Evolutionary conservation across 1,284 basidiomycete genomes (phyloP), one percentile per base, ranked within the genome.

Genomic region (Pascua guehoae): DNA sequence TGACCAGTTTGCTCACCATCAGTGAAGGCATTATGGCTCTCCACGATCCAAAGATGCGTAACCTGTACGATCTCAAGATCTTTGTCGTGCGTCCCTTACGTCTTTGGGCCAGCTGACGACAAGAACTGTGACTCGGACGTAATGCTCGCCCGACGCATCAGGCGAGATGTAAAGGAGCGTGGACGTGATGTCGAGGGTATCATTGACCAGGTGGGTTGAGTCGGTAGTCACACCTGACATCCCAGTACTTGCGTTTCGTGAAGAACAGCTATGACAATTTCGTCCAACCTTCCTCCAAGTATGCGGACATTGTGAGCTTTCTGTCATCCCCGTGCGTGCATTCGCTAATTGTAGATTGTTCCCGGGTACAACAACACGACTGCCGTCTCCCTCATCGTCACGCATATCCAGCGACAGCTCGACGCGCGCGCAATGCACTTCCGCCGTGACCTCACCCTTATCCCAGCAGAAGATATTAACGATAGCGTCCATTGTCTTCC

Each of bases 251-350:
- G 40, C 87, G 91, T 47, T 95, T 88, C 70, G 94, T 96, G 66
- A 95, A 95, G 71, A 91, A 89, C 3, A 86, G 91, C 10, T 96
- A 89, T 67, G 95, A 98, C 74, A 89, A 91, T 71, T 96, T 94
- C 65, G 92, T 98, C n/a, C 84, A 85, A 47, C 93, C 93, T 0
- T 90, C 89, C 2, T 84, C 91, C 12, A 83, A 86, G 42, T 83
- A 88, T 71, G 93, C 94, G 4, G 92, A 98, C 69, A 89, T 95
- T 49, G 90, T 91, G 63, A 68, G 85, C 36, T 17, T 5, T 38
- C 38, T 36, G n/a, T 0, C 38, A 47, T 18, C 16, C 18, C 14
- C n/a, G 7, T 7, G 7, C 24, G 24, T 32, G 24, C 24, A 32
- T 11, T 4, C 24, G 45, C 42, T 54, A 15, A 54, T 16, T 12